A percentile compares a stretch with the other conserved stretches of the same genome.
These are phyloP conservation scores for Pleurotus tuber-regium DNA, from an alignment of 768 basidiomycete genomes.

Conservation along the genomic window DNA sequence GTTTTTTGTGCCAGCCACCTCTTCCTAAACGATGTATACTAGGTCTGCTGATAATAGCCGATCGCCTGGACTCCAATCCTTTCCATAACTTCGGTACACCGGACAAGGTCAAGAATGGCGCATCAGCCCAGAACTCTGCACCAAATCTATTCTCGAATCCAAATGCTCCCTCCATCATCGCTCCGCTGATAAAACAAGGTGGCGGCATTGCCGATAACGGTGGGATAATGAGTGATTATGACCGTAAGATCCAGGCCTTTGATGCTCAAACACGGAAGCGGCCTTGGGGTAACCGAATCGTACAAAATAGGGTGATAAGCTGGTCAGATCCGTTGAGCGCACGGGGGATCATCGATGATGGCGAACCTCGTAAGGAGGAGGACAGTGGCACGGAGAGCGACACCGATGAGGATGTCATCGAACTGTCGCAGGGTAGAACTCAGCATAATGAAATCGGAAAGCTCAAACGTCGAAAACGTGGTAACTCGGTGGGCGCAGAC, in stretches of 20 bases:
- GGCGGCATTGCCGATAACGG: not conserved
- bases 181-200: not conserved
- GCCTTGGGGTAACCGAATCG: slow-evolving; percentile 30
- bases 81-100: slow-evolving; percentile 15
- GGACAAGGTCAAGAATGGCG: slow-evolving; percentile 11
- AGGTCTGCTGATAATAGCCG: slow-evolving; percentile 7
- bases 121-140: slow-evolving; percentile 17
- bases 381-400: slow-evolving; percentile 5
- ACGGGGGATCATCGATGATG: not conserved
- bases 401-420: no score
- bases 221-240: slow-evolving; percentile 24
- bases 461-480: not conserved
- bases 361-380: not conserved
- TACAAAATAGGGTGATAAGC: slow-evolving; percentile 44
- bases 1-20: no score
- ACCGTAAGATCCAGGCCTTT: slow-evolving; percentile 33
- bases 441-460: not conserved
- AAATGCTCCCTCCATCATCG: slow-evolving; percentile 15
- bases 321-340: slow-evolving; percentile 30
- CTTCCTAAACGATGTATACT: no score
- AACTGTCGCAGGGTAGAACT: slow-evolving; percentile 1
- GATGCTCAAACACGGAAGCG: slow-evolving; percentile 33
- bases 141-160: slow-evolving; percentile 11
- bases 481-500: not conserved
- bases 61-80: slow-evolving; percentile 18